Percentiles rank a stretch among this genome's conserved stretches.
These are phyloP conservation scores for Coemansia sp. DNA, from an alignment of 192 early-diverging fungal species.

Conservation along the genomic window DNA sequence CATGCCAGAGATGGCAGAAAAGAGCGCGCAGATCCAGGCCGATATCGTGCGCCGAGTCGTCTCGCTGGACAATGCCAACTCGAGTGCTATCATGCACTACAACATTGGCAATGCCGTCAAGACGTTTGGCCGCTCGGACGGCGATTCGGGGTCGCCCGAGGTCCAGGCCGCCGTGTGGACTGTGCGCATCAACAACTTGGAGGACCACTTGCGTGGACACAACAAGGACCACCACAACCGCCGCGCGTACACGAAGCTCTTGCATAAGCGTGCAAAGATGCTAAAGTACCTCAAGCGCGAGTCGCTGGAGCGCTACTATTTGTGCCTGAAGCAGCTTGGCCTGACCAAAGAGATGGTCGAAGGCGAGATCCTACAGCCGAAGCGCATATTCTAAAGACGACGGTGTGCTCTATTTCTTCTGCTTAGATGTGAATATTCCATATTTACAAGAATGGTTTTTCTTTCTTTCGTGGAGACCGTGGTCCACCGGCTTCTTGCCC, in stretches of 20 bases:
- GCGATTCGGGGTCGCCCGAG: conserved; percentile 89
- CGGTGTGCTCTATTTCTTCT: background rate
- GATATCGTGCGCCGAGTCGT: conserved; percentile 70
- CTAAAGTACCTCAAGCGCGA: conserved; percentile 86
- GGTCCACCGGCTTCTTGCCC: background rate
- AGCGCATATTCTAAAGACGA: conserved; percentile 19
- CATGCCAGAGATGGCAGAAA: conserved; percentile 12
- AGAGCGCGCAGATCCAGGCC: conserved; percentile 39
- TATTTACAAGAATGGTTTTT: background rate
- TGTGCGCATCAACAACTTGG: conserved; percentile 82
- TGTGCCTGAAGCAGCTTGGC: conserved; percentile 68
- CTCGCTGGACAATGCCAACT: conserved; percentile 78
- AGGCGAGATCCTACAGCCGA: conserved; percentile 58
- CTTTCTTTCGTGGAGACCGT: background rate
- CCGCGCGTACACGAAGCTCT: conserved; percentile 71
- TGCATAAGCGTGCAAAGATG: conserved; percentile 79
- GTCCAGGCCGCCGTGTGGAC: conserved; percentile 95
- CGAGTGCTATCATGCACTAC: conserved; percentile 70
- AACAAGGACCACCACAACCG: conserved; percentile 91
- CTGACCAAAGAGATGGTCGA: conserved; percentile 61
- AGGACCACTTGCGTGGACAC: conserved; percentile 73
- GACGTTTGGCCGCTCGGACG: conserved; percentile 71
- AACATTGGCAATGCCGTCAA: conserved; percentile 72
- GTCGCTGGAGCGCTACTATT: conserved; percentile 64
- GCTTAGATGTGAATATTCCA: background rate